These are phyloP conservation scores for Pyrenochaeta sp. DNA, from an alignment of 2,329 filamentous ascomycete genomes.

Conservation along the genomic window DNA sequence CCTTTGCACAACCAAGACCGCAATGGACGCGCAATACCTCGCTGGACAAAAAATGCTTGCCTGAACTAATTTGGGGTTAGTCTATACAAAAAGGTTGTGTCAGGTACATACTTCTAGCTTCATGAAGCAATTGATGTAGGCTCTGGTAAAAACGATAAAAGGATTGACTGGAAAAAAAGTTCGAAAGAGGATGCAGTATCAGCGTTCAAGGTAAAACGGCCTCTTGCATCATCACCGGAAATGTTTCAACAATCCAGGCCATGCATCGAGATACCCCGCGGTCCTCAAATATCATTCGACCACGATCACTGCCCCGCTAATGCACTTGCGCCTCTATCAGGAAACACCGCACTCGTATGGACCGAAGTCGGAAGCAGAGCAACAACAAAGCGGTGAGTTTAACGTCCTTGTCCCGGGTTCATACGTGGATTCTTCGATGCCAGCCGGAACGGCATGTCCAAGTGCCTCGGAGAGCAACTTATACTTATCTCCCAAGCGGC, in stretches of 20 bases:
- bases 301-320: constrained; percentile 8
- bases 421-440: background rate
- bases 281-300: constrained; percentile 9
- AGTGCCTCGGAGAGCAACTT: constrained; percentile 1
- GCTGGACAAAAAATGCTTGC: background rate
- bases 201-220: background rate
- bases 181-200: no score
- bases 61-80: background rate
- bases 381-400: constrained; percentile 6
- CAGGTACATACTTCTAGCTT: background rate
- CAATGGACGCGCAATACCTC: background rate
- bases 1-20: background rate
- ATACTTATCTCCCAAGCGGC: constrained; percentile 6
- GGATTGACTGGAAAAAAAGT: no score
- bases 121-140: constrained; percentile 1
- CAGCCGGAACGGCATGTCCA: background rate
- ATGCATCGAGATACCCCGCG: constrained; percentile 8
- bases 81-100: no score
- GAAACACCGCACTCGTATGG: constrained; percentile 2
- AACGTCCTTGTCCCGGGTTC: background rate
- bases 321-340: constrained; percentile 8
- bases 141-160: no score
- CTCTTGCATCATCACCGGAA: constrained; percentile 14
- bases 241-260: constrained; percentile 4
- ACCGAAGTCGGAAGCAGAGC: constrained; percentile 1